phyloP scores from a whole-genome alignment of 768 basidiomycete genomes.

The Collybia sordida region DNA sequence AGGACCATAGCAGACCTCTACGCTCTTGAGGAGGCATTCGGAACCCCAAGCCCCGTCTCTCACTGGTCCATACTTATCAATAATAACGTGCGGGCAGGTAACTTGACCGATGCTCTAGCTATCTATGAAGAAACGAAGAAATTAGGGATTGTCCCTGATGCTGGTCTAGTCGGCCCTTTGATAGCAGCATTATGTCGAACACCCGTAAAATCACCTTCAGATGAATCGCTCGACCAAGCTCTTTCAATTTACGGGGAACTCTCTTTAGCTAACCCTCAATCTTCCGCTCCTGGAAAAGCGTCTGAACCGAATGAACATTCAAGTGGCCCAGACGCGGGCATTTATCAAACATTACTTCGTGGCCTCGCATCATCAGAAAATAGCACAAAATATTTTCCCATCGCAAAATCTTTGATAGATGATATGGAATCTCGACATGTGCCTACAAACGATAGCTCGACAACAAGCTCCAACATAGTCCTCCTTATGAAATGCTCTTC shows the following conservation, averaged over 20 bases:
- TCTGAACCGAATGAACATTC: slow-evolving; percentile 28
- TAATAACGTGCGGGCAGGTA: slow-evolving; percentile 42
- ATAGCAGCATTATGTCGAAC: slow-evolving; percentile 48
- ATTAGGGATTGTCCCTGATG: slow-evolving; percentile 45
- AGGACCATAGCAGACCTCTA: slow-evolving; percentile 39
- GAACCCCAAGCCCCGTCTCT: slow-evolving; percentile 34
- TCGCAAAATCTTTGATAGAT: slow-evolving; percentile 51
- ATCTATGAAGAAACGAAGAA: slow-evolving; percentile 49
- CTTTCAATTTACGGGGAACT: slow-evolving; percentile 54
- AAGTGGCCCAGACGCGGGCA: slow-evolving; percentile 44
- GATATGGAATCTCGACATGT: slow-evolving; percentile 64
- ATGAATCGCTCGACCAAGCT: slow-evolving; percentile 50
- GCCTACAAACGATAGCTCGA: slow-evolving; percentile 40
- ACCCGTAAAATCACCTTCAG: slow-evolving; percentile 31
- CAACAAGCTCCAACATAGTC: slow-evolving; percentile 52
- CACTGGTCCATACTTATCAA: slow-evolving; percentile 59
- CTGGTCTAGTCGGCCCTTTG: slow-evolving; percentile 53
- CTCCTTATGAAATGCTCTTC: slow-evolving; percentile 65
- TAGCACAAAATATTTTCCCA: slow-evolving; percentile 44
- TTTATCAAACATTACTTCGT: slow-evolving; percentile 56
- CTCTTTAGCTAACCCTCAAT: slow-evolving; percentile 25
- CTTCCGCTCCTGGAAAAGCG: slow-evolving; percentile 10
- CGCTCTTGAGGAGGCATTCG: slow-evolving; percentile 39
- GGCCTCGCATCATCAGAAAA: slow-evolving; percentile 44
- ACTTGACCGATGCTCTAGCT: slow-evolving; percentile 39